Evolutionary conservation across 768 basidiomycete genomes (phyloP).

Genomic region (Podaxis sp.): DNA sequence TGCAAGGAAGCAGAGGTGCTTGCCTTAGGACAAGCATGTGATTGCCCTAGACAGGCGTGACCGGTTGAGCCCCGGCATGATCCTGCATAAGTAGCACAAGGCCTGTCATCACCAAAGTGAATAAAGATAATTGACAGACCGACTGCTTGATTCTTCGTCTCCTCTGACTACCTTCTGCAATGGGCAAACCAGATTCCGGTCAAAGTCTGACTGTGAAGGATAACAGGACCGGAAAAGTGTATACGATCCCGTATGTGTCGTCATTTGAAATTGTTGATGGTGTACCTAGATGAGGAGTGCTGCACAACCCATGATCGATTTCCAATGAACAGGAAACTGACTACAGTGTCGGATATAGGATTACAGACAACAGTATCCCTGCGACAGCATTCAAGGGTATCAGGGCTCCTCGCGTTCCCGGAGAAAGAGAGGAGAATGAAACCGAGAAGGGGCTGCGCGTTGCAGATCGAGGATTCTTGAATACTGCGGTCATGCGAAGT

Average conservation of each 20-base stretch:
- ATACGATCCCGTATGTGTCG: constrained; percentile 62
- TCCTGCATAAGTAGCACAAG: neutral
- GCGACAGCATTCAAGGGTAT: constrained; percentile 82
- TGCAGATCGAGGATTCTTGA: constrained; percentile 75
- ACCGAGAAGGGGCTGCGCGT: constrained; percentile 78
- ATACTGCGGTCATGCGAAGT: constrained; percentile 77
- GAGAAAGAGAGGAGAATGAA: constrained; percentile 78
- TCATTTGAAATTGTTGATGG: neutral
- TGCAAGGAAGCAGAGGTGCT: neutral
- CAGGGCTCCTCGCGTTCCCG: constrained; percentile 48
- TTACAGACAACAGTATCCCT: constrained; percentile 72
- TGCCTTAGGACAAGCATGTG: neutral
- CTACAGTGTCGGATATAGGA: constrained; percentile 36
- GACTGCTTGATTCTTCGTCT: neutral
- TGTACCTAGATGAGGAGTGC: neutral
- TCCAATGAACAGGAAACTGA: neutral
- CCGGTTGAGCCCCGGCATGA: neutral
- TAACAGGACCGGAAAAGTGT: constrained; percentile 80
- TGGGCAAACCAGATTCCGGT: constrained; percentile 24
- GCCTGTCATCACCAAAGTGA: neutral
- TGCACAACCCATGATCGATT: neutral
- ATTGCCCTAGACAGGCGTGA: neutral
- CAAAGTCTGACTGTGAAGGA: constrained; percentile 65
- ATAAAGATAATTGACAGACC: neutral
- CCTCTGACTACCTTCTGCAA: constrained; percentile 12